Percentiles rank a stretch among this genome's conserved stretches.
These are phyloP conservation scores for Cercospora sesami DNA, from an alignment of 2,329 filamentous ascomycete species.

Conservation along the genomic window DNA sequence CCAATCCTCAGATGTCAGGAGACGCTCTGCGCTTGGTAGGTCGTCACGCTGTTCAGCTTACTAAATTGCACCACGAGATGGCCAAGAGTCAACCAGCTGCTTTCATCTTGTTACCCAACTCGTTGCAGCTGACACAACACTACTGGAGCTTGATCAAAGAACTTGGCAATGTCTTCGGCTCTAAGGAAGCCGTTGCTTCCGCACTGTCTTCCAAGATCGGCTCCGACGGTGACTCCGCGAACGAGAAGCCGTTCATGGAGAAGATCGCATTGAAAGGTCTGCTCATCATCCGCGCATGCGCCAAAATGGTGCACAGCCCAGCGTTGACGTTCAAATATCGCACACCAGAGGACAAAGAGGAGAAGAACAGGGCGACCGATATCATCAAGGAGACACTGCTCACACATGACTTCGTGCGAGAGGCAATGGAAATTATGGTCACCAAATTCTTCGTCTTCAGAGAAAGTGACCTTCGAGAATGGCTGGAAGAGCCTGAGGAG, in stretches of 20 bases:
- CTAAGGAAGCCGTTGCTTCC: conserved; percentile 44
- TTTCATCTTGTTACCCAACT: conserved; percentile 79
- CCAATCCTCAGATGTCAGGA: conserved; percentile 14
- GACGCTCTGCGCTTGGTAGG: conserved; percentile 56
- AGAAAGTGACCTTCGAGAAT: conserved; percentile 79
- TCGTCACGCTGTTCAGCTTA: conserved; percentile 84
- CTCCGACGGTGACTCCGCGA: conserved; percentile 46
- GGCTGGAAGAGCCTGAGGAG: conserved; percentile 91
- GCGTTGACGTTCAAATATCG: conserved; percentile 81
- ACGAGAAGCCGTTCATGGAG: conserved; percentile 56
- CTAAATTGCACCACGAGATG: conserved; percentile 90
- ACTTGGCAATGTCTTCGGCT: conserved; percentile 72
- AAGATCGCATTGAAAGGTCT: conserved; percentile 80
- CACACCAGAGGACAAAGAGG: conserved; percentile 70
- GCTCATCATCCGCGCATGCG: conserved; percentile 75
- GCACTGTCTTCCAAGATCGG: conserved; percentile 44
- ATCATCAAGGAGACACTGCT: conserved; percentile 73
- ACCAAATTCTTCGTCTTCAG: conserved; percentile 87
- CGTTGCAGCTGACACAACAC: conserved; percentile 70
- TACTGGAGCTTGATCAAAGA: conserved; percentile 83
- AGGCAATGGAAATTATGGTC: conserved; percentile 81
- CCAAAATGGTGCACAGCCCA: conserved; percentile 81
- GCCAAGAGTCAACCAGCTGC: conserved; percentile 74
- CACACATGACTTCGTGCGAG: conserved; percentile 71
- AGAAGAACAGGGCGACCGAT: conserved; percentile 68